These are phyloP conservation scores for Mediolabrus comicus DNA, from an alignment of 108 stramenopile species.

Conservation along the genomic window DNA sequence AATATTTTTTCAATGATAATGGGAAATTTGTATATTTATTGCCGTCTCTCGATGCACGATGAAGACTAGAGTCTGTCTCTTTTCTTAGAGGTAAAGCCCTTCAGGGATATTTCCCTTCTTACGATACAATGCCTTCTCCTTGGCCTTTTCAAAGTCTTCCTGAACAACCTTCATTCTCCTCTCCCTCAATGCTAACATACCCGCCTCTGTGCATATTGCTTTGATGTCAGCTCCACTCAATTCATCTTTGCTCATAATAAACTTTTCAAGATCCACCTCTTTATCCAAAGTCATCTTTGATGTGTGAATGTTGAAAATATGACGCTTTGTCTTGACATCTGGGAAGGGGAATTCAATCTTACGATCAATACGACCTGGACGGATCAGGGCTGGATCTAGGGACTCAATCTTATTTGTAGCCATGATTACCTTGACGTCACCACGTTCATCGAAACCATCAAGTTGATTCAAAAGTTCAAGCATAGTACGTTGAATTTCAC, in stretches of 20 bases:
- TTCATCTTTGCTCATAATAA: constrained; percentile 93
- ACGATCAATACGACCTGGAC: constrained; percentile 98
- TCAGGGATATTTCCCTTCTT: constrained; percentile 99
- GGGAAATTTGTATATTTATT: too few species aligned
- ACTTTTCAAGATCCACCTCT: constrained; percentile 90
- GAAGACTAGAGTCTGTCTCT: neutral
- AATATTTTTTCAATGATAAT: too few species aligned
- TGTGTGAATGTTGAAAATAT: constrained; percentile 91
- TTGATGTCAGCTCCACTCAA: constrained; percentile 96
- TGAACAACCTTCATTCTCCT: constrained; percentile 99
- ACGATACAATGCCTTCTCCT: constrained; percentile 98
- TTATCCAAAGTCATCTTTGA: constrained; percentile 89
- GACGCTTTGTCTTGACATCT: constrained; percentile 88
- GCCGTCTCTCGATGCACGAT: neutral
- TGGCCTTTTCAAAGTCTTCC: constrained; percentile 97
- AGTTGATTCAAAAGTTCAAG: constrained; percentile 98
- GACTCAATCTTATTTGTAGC: constrained; percentile 98
- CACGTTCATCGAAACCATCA: constrained; percentile 96
- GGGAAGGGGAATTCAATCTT: constrained; percentile 95
- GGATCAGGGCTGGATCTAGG: constrained; percentile 91
- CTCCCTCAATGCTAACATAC: constrained; percentile 93
- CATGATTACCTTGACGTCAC: constrained; percentile 94
- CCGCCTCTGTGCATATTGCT: constrained; percentile 98
- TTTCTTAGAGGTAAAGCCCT: constrained; percentile 82
- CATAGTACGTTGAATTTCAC: constrained; percentile 96